phyloP scores from a whole-genome alignment of 1,284 basidiomycete species.

The Peniophora sp. region DNA sequence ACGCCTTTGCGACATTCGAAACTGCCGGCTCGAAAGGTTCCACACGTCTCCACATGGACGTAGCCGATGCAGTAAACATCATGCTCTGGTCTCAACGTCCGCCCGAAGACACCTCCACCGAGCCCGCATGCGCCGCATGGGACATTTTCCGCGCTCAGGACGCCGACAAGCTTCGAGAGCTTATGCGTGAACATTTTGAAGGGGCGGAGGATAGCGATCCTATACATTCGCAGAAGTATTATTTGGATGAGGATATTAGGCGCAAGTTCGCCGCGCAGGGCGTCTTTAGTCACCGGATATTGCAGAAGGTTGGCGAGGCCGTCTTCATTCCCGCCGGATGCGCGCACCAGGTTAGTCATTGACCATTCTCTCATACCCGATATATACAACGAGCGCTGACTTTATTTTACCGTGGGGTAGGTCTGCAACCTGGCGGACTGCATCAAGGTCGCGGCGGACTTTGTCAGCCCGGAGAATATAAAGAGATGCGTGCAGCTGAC shows the following conservation, averaged over 20 bases:
- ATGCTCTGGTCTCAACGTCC: slow-evolving; percentile 63
- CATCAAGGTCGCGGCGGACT: slow-evolving; percentile 88
- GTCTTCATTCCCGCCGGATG: slow-evolving; percentile 91
- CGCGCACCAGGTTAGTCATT: slow-evolving; percentile 68
- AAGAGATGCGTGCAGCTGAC: slow-evolving; percentile 69
- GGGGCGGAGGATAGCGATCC: slow-evolving; percentile 51
- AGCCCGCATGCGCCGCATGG: slow-evolving; percentile 65
- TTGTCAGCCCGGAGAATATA: slow-evolving; percentile 85
- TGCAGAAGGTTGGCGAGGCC: slow-evolving; percentile 79
- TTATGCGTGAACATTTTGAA: slow-evolving; percentile 46
- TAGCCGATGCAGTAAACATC: slow-evolving; percentile 85
- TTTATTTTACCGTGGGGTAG: slow-evolving; percentile 24
- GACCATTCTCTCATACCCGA: neutral
- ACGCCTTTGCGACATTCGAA: slow-evolving; percentile 51
- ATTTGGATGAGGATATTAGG: slow-evolving; percentile 61
- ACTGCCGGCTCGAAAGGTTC: slow-evolving; percentile 55
- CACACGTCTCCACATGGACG: slow-evolving; percentile 86
- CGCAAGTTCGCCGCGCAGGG: slow-evolving; percentile 49
- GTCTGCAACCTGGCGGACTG: slow-evolving; percentile 83
- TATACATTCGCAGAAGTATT: slow-evolving; percentile 81
- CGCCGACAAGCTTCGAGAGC: slow-evolving; percentile 60
- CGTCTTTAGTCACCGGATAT: slow-evolving; percentile 68
- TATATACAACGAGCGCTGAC: neutral
- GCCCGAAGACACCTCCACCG: slow-evolving; percentile 53
- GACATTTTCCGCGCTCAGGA: slow-evolving; percentile 78